Conservation (phyloP, 2,329 filamentous ascomycete species). For the Sporothrix euskadiensis region DNA sequence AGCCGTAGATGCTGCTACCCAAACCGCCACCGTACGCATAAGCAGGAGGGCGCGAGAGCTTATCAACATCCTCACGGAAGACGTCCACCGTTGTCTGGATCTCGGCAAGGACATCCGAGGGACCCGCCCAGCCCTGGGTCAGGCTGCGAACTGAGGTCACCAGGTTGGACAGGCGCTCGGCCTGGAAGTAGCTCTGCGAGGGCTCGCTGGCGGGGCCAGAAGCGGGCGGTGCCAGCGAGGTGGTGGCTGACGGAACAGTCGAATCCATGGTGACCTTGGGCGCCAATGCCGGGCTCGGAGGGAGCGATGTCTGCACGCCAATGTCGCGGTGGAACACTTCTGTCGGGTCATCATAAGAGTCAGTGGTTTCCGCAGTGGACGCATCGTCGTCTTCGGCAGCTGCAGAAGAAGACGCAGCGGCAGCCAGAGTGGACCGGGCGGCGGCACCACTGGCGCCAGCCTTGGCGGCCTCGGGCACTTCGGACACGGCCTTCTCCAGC, state of each 20-base stretch:
- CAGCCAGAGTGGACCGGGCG: not conserved
- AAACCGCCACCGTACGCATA: constrained; percentile 41
- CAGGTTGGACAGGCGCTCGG: constrained; percentile 22
- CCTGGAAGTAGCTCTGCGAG: constrained; percentile 19
- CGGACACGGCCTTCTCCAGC: constrained; percentile 61
- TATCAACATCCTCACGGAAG: constrained; percentile 66
- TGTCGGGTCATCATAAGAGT: constrained; percentile 61
- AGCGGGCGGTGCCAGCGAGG: not conserved
- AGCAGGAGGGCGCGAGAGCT: constrained; percentile 44
- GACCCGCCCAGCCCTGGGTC: constrained; percentile 19
- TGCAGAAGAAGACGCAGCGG: constrained; percentile 11
- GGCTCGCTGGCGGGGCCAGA: not conserved
- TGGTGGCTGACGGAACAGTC: not conserved
- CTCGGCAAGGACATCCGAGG: constrained; percentile 39
- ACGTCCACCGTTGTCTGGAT: constrained; percentile 56
- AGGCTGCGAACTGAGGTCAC: constrained; percentile 33
- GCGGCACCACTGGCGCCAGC: constrained; percentile 24
- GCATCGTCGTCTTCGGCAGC: constrained; percentile 26
- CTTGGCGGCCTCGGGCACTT: constrained; percentile 49
- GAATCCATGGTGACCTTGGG: constrained; percentile 25
- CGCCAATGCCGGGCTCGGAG: constrained; percentile 43
- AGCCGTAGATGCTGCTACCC: constrained; percentile 39
- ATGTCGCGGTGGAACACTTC: constrained; percentile 82
- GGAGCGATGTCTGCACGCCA: constrained; percentile 71
- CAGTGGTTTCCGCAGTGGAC: constrained; percentile 46